Conservation (phyloP, 495 filamentous ascomycete genomes). For the Daldinia concentrica region DNA sequence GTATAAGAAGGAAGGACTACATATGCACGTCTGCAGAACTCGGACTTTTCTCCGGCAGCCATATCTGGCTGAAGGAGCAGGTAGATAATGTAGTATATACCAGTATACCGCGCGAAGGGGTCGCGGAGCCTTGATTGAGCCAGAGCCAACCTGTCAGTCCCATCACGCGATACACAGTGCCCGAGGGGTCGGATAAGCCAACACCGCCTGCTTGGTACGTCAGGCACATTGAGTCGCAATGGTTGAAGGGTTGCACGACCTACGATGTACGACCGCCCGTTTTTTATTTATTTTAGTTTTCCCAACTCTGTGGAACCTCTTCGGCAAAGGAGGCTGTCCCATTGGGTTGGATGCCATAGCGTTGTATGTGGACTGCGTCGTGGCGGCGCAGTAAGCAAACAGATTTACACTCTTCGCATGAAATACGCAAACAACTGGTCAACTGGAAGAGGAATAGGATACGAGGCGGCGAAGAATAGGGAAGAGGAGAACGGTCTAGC, state of each 20-base stretch:
- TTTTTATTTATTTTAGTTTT: slow-evolving; percentile 3
- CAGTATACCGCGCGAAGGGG: not conserved
- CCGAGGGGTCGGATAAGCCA: slow-evolving; percentile 28
- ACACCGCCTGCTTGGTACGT: slow-evolving; percentile 25
- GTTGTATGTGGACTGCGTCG: slow-evolving; percentile 25
- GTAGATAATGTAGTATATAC: not conserved
- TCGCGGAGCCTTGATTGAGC: not conserved
- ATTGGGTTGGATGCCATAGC: slow-evolving; percentile 29
- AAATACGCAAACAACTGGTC: slow-evolving; percentile 2
- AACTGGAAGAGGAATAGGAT: not conserved
- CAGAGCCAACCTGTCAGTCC: not conserved
- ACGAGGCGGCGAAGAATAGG: not conserved
- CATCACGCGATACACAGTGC: slow-evolving; percentile 16
- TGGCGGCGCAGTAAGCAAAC: slow-evolving; percentile 21
- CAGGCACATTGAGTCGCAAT: slow-evolving; percentile 28
- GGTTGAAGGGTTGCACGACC: slow-evolving; percentile 16
- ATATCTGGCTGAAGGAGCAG: not conserved
- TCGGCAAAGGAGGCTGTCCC: slow-evolving; percentile 38
- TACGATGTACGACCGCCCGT: slow-evolving; percentile 8
- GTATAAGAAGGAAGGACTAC: not conserved
- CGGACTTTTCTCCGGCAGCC: slow-evolving; percentile 4
- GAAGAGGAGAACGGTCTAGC: not conserved
- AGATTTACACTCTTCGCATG: not conserved
- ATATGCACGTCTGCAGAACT: not conserved
- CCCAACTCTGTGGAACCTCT: slow-evolving; percentile 41